Evolutionary conservation across 2,329 filamentous ascomycete genomes (phyloP), one percentile per base, ranked within the genome.

Genomic region (Aspergillus calidoustus): DNA sequence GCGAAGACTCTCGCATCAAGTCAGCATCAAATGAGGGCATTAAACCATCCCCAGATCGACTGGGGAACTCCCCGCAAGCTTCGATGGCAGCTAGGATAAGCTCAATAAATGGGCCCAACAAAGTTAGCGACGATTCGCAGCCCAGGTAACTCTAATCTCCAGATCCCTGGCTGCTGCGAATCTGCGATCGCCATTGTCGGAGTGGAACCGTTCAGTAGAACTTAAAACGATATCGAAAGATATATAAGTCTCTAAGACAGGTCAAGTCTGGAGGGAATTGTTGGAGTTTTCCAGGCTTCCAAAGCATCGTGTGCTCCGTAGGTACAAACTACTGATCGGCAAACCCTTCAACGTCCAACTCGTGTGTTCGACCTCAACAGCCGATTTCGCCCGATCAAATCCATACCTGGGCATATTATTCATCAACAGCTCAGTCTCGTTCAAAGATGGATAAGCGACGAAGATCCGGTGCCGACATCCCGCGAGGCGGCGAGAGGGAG

Each of bases 31-130:
- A 13, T 15, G 11, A 25, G 52, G 23, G 9, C 25, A 17, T 9
- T 34, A n/a, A 53, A n/a, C 34, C 46, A 41, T 56, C 23, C 41
- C 64, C 72, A 59, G 73, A 74, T 74, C 73, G 73, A 64, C 71
- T 69, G 71, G 65, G 73, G 73, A 76, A 74, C 73, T 75, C 73
- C 73, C 73, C 63, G 69, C 74, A 71, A 66, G 68, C 75, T 71
- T 57, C 28, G 55, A 61, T 64, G 68, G 46, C 50, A 64, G 66
- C 66, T 66, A 68, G 70, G 70, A 63, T 65, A 69, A 69, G 64
- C 69, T 66, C 64, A 59, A 61, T 56, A 61, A 60, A 64, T 65
- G 72, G 66, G 50, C 62, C 60, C 63, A 61, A 64, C 44, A 64
- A 68, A 68, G 68, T 61, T 69, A 66, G 64, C 66, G 61, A 69